Base-by-base conservation (phyloP, 768 basidiomycete genomes). In the Tylopilus subfusipes region DNA sequence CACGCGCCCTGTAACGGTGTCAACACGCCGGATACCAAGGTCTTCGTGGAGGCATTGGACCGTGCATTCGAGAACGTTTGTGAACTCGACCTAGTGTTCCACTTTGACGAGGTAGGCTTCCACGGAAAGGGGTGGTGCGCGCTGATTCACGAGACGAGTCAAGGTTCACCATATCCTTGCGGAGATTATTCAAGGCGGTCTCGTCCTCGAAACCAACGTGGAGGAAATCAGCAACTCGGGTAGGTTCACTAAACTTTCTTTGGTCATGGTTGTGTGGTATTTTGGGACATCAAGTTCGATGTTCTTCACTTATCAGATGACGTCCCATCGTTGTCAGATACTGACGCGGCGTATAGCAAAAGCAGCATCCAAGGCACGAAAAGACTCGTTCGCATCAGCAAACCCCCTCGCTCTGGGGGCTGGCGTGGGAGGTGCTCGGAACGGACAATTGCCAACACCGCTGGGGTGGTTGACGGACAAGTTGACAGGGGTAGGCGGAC, bases 31-130 rank as follows among this genome's bases (percentile, higher is more conserved):
- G 57, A 52, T 60, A 43, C 16, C 30, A 43, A 55, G 95, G 97
- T 99, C 18, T 93, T 99, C 65, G 97, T 99, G 54, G 97, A 99
- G 75, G 88, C 92, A 4, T 79, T 99, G 33, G 97, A 99, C 72
- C 79, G 93, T 34, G 86, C 93, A 16, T 99, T 98, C 67, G 93
- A 97, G 76, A 98, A 98, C 65, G 97, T 99, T 0, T 98, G 97
- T 72, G 97, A 99, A 71, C 77, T 99, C 42, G 97, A 99, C 70
- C 80, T 99, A 13, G 95, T 99, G 48, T 99, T 98, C 71, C 95
- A 98, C 70, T 99, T 98, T 65, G 97, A 98, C 69, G 94, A 98
- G 79, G 95, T 92, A 61, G 30, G 79, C 60, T 30, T 47, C 11
- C 13, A 50, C 27, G 39, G 19, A 16, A 18, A 30, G 44, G 29